Evolutionary conservation across 257 asterid genomes (phyloP), one percentile per base, ranked within the genome.

Genomic region (Avicennia marina): DNA sequence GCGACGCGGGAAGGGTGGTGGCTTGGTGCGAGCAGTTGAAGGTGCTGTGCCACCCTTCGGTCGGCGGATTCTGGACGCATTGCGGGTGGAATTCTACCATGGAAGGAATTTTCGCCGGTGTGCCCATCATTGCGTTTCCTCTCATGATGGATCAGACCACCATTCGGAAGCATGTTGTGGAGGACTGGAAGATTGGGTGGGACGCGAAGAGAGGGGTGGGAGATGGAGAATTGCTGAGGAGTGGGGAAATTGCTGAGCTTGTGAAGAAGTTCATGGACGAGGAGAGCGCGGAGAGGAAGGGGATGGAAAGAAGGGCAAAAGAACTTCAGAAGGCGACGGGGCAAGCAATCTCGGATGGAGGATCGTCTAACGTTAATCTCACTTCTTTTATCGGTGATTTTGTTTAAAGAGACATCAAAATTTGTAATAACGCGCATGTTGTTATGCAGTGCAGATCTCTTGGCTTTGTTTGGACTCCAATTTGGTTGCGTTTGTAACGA

Each of bases 41-140:
- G 63, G 87, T 83, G 56, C 63, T 86, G 54, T 57, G 74, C 48
- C 90, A 81, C 57, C 62, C 79, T 46, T 64, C 85, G 0, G 60
- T 83, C 1, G 90, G 89, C 0, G 95, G 94, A 17, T 86, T 86
- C 49, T 86, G 94, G 95, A 75, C 94, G 0, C 93, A 86, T 40
- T 81, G 95, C 6, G 95, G 95, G 4, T 86, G 89, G 85, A 86
- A 76, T 50, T 86, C 93, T 0, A 86, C 84, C 0, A 72, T 70
- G 75, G 95, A 81, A 56, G 77, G 75, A 17, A 69, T 79, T 29
- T 76, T 70, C 63, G 68, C 72, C 2, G 94, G 87, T 2, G 71
- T 74, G 16, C 90, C 94, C 0, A 68, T 79, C 22, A 84, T 86
- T 25, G 69, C 84, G 6, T 71, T 76, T 58, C 94, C 94, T 0